A percentile compares a stretch with the other conserved stretches of the same genome.
These are phyloP conservation scores for Thelonectria blattea DNA, from an alignment of 2,329 filamentous ascomycete species.

Conservation along the genomic window DNA sequence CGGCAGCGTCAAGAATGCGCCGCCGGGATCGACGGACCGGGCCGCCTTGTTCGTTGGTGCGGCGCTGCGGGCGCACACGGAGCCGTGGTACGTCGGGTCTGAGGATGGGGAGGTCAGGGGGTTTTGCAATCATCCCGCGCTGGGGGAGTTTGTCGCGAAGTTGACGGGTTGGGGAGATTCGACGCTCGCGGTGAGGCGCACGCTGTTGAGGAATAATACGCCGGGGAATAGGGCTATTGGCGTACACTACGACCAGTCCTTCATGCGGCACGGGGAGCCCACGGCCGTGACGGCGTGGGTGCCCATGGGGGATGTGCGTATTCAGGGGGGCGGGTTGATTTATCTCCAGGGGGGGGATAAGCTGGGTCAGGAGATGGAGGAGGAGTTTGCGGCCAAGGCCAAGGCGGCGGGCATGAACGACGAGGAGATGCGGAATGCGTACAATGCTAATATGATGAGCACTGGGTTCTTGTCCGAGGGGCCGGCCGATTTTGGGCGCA, in stretches of 20 bases:
- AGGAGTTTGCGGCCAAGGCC: conserved; percentile 55
- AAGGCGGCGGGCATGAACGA: conserved; percentile 56
- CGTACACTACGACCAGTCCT: conserved; percentile 67
- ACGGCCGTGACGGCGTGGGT: conserved; percentile 65
- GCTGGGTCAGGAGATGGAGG: conserved; percentile 57
- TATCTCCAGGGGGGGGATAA: conserved; percentile 55
- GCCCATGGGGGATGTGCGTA: conserved; percentile 58
- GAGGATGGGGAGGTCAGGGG: conserved; percentile 17
- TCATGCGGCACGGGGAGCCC: conserved; percentile 60
- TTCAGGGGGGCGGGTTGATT: conserved; percentile 64
- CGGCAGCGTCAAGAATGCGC: conserved; percentile 52
- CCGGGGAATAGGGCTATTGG: conserved; percentile 63
- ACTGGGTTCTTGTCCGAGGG: conserved; percentile 60
- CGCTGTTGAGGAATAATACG: conserved; percentile 62
- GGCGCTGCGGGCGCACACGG: conserved; percentile 59
- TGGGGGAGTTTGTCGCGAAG: conserved; percentile 55
- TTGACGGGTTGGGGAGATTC: conserved; percentile 61
- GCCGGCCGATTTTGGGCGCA: conserved; percentile 47
- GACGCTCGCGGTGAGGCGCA: conserved; percentile 50
- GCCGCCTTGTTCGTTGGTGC: conserved; percentile 40
- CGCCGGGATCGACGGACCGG: conserved; percentile 47
- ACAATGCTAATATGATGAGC: conserved; percentile 66
- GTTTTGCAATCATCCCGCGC: conserved; percentile 58
- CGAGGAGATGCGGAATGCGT: conserved; percentile 57
- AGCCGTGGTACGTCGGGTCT: conserved; percentile 52